A percentile compares a stretch with the other conserved stretches of the same genome.
phyloP scores from a whole-genome alignment of 495 filamentous ascomycete species.

The Hyphodiscus hymeniophilus region DNA sequence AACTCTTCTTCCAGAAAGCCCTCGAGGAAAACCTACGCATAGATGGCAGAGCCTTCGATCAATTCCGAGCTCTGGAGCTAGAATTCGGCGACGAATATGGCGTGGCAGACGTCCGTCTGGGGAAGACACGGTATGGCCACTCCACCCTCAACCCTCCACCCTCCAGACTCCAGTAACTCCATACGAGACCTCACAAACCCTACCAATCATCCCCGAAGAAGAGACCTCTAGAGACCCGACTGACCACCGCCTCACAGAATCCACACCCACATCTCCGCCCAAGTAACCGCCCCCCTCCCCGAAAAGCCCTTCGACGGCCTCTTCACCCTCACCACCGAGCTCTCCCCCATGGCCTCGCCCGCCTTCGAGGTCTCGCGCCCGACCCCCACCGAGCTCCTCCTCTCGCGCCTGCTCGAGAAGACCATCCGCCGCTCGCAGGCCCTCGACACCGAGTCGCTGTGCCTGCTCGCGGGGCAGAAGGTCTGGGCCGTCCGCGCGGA shows the following conservation, averaged over 20 bases:
- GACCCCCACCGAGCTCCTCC: constrained; percentile 70
- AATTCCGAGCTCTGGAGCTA: constrained; percentile 67
- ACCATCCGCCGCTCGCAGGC: constrained; percentile 85
- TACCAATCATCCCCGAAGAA: too few relatives aligned
- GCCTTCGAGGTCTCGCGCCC: constrained; percentile 79
- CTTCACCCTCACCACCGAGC: constrained; percentile 83
- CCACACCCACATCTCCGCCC: constrained; percentile 75
- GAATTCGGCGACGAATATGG: constrained; percentile 87
- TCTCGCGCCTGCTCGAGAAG: constrained; percentile 84
- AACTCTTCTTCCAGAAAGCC: constrained; percentile 65
- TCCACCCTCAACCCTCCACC: not conserved
- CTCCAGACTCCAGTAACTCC: too few relatives aligned
- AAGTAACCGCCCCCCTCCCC: constrained; percentile 72
- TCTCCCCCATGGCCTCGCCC: constrained; percentile 87
- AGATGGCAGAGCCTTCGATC: constrained; percentile 72
- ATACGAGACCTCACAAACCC: not conserved
- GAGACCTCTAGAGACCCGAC: not conserved
- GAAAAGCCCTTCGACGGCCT: constrained; percentile 92
- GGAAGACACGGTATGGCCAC: constrained; percentile 74
- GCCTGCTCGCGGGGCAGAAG: constrained; percentile 80
- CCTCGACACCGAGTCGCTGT: constrained; percentile 90
- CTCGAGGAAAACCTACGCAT: constrained; percentile 68
- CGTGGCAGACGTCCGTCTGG: constrained; percentile 78
- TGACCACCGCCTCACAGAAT: constrained; percentile 44
- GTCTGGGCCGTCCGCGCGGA: constrained; percentile 87